Evolutionary conservation across 148 eudicot genomes (phyloP).

Genomic region (Diospyros lotus): DNA sequence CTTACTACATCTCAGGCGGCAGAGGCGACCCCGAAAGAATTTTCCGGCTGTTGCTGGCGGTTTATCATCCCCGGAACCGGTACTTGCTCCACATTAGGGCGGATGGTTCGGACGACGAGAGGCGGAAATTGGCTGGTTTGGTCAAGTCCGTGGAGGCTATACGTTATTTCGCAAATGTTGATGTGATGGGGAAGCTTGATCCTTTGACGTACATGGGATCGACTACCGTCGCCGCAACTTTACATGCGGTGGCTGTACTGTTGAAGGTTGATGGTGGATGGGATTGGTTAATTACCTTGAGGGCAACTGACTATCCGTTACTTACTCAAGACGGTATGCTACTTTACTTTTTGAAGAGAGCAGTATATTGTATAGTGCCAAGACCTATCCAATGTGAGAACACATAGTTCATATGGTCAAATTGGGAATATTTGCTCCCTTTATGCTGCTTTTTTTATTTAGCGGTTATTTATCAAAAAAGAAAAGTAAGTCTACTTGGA

Average conservation of each 20-base stretch:
- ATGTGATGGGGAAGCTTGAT: neutral
- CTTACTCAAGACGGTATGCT: constrained; percentile 11
- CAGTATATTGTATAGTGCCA: too few relatives aligned
- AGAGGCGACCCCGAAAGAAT: constrained; percentile 49
- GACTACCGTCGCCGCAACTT: constrained; percentile 32
- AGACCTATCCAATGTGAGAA: neutral
- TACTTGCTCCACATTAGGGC: constrained; percentile 12
- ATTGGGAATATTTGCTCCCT: too few relatives aligned
- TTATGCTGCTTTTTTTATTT: too few relatives aligned
- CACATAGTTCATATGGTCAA: too few relatives aligned
- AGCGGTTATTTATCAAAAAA: too few relatives aligned
- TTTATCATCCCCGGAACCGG: constrained; percentile 72
- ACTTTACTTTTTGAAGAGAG: too few relatives aligned
- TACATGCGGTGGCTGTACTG: constrained; percentile 57
- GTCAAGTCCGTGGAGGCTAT: constrained; percentile 47
- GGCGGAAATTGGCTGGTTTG: constrained; percentile 40
- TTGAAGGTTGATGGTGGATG: too few relatives aligned
- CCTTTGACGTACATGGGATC: constrained; percentile 35
- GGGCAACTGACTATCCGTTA: constrained; percentile 73
- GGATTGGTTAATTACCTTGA: constrained; percentile 24
- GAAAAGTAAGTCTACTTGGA: too few relatives aligned
- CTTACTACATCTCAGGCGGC: constrained; percentile 60
- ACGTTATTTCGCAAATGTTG: constrained; percentile 61
- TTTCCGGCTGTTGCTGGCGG: constrained; percentile 49
- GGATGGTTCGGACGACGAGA: constrained; percentile 53